phyloP scores from a whole-genome alignment of 306 rosid species.

The Calophaca sinica region DNA sequence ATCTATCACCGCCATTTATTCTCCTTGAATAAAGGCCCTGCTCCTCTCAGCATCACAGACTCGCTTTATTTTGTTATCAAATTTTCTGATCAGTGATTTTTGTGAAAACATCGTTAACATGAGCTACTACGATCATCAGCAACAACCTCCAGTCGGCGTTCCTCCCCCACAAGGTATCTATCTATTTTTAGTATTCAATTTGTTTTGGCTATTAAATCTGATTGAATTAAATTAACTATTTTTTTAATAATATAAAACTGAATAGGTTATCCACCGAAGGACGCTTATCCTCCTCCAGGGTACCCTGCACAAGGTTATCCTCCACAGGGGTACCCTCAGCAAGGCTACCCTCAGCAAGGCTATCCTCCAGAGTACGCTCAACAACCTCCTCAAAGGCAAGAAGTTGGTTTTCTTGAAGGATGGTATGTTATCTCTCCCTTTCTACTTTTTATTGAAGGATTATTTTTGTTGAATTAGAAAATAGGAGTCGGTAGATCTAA shows the following conservation, averaged over 20 bases:
- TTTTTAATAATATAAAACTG: too few species aligned
- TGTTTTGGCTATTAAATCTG: neutral
- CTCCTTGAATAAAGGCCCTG: neutral
- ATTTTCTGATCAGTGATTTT: neutral
- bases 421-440: conserved; percentile 47
- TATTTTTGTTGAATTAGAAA: conserved; percentile 5
- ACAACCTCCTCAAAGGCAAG: conserved; percentile 50
- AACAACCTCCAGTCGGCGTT: conserved; percentile 64
- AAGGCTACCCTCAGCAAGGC: conserved; percentile 40
- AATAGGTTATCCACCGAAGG: conserved; percentile 60
- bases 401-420: conserved; percentile 61
- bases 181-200: neutral
- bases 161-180: conserved; percentile 70
- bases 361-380: conserved; percentile 56
- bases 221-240: too few species aligned
- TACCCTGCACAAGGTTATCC: conserved; percentile 52
- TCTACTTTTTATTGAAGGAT: too few species aligned
- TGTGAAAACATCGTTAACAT: conserved; percentile 13
- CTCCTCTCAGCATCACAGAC: neutral
- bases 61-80: neutral
- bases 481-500: conserved; percentile 5
- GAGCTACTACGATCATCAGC: conserved; percentile 63
- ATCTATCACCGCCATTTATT: neutral
- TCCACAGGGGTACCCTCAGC: conserved; percentile 44
- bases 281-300: conserved; percentile 65